Evolutionary conservation across 169 alveolate genomes (phyloP).

Genomic region (Amoebophrya sp.): DNA sequence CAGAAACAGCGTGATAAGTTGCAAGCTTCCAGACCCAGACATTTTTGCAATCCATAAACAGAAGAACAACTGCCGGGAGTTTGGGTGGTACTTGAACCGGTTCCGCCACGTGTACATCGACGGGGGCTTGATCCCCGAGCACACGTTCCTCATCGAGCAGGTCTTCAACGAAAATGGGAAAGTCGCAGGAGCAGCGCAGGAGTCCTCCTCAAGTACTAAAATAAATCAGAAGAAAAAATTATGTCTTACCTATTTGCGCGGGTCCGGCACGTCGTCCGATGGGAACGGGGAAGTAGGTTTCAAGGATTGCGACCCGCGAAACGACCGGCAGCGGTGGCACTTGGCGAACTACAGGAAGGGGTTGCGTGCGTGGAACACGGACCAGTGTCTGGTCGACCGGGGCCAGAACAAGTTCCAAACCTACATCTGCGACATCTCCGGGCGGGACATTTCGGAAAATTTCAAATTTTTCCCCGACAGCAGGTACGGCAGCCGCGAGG

Average conservation of each 20-base stretch:
- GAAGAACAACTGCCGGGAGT: conserved; percentile 38
- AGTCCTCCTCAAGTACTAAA: too few relatives aligned
- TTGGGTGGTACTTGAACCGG: conserved; percentile 42
- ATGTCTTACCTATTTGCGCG: background rate
- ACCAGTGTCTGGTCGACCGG: background rate
- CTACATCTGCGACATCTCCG: too few relatives aligned
- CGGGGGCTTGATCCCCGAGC: conserved; percentile 15
- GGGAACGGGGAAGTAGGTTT: background rate
- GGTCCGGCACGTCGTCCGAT: background rate
- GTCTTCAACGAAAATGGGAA: background rate
- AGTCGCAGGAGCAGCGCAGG: too few relatives aligned
- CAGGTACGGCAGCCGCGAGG: too few relatives aligned
- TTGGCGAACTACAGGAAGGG: background rate
- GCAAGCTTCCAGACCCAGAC: too few relatives aligned
- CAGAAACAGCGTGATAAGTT: too few relatives aligned
- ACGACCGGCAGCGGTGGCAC: background rate
- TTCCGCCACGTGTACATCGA: conserved; percentile 46
- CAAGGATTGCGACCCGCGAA: background rate
- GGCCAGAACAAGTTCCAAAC: too few relatives aligned
- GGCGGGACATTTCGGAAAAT: too few relatives aligned
- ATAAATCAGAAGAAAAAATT: too few relatives aligned
- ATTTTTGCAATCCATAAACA: too few relatives aligned
- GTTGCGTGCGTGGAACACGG: background rate
- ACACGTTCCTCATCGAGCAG: conserved; percentile 17
- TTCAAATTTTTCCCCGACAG: too few relatives aligned